A percentile compares a stretch with the other conserved stretches of the same genome.
Conservation (phyloP, 345 rosid species). For the Excoecaria agallocha region DNA sequence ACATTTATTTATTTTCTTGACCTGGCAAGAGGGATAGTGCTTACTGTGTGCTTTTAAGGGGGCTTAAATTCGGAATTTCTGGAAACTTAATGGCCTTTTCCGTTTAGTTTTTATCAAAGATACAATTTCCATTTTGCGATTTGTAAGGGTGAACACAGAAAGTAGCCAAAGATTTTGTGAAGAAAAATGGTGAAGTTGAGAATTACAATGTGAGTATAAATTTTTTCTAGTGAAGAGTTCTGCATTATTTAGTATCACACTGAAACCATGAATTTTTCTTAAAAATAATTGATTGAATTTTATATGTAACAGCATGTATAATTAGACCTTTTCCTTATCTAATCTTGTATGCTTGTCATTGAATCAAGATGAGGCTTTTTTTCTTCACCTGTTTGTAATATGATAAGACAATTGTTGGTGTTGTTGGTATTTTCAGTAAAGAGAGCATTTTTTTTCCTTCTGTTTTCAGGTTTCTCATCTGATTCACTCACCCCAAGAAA, state of each 20-base stretch:
- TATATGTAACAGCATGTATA: no score
- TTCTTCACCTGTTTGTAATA: background rate
- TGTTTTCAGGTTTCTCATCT: slow-evolving; percentile 53
- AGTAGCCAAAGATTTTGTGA: no score
- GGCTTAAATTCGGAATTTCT: background rate
- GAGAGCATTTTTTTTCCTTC: background rate
- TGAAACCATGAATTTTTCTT: no score
- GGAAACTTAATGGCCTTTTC: background rate
- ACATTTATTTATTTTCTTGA: background rate
- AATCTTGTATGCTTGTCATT: background rate
- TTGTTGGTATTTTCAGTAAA: background rate
- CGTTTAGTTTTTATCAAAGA: background rate
- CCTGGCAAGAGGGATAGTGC: background rate
- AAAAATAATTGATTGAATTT: no score
- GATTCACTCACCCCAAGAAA: slow-evolving; percentile 39
- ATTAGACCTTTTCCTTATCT: no score
- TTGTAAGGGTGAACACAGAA: no score
- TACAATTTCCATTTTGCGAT: no score
- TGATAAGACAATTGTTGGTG: background rate
- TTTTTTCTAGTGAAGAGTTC: no score
- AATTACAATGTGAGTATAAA: no score
- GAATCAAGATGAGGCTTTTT: background rate
- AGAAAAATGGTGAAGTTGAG: no score
- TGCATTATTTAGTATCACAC: no score
- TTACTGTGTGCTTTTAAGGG: background rate